These are phyloP conservation scores for Xerocomus brunneocitrinus DNA, from an alignment of 768 basidiomycete species.

Conservation along the genomic window DNA sequence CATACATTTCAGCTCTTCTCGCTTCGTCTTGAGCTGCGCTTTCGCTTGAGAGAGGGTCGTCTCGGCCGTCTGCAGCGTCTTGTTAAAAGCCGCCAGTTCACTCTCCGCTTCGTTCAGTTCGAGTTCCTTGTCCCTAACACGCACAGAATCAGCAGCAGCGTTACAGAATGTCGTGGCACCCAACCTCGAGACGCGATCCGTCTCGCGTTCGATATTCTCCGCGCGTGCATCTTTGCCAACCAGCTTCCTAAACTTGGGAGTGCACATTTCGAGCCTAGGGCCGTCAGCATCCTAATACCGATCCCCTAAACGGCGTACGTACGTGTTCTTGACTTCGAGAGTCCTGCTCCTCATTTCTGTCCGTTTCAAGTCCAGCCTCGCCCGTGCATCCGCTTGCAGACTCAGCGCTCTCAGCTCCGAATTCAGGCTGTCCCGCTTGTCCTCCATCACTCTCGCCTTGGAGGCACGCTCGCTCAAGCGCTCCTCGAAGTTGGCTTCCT, in stretches of 20 bases:
- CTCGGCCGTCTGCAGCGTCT: slow-evolving; percentile 60
- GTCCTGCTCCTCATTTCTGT: slow-evolving; percentile 61
- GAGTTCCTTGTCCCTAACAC: slow-evolving; percentile 62
- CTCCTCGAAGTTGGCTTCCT: slow-evolving; percentile 59
- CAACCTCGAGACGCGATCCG: slow-evolving; percentile 56
- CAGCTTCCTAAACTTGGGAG: slow-evolving; percentile 58
- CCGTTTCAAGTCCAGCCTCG: slow-evolving; percentile 71
- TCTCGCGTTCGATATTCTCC: slow-evolving; percentile 70
- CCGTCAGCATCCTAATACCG: slow-evolving; percentile 4
- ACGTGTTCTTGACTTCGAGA: slow-evolving; percentile 67
- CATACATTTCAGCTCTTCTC: slow-evolving; percentile 58
- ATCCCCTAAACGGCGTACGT: slow-evolving; percentile 21
- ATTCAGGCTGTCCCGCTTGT: slow-evolving; percentile 63
- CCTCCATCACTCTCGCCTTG: slow-evolving; percentile 60
- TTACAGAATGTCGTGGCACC: slow-evolving; percentile 17
- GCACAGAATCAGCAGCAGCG: background rate
- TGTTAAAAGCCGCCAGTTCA: slow-evolving; percentile 41
- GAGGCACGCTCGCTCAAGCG: slow-evolving; percentile 50
- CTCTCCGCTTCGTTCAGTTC: slow-evolving; percentile 41
- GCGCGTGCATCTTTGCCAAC: slow-evolving; percentile 54
- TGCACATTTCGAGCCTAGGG: slow-evolving; percentile 58
- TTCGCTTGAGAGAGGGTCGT: slow-evolving; percentile 56
- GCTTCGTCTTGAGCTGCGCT: slow-evolving; percentile 56
- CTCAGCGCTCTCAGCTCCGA: slow-evolving; percentile 67
- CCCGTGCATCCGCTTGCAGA: slow-evolving; percentile 75